A percentile compares a stretch with the other conserved stretches of the same genome.
These are phyloP conservation scores for Tillandsia fasciculata DNA, from an alignment of 176 grass and related monocot genomes.

Conservation along the genomic window DNA sequence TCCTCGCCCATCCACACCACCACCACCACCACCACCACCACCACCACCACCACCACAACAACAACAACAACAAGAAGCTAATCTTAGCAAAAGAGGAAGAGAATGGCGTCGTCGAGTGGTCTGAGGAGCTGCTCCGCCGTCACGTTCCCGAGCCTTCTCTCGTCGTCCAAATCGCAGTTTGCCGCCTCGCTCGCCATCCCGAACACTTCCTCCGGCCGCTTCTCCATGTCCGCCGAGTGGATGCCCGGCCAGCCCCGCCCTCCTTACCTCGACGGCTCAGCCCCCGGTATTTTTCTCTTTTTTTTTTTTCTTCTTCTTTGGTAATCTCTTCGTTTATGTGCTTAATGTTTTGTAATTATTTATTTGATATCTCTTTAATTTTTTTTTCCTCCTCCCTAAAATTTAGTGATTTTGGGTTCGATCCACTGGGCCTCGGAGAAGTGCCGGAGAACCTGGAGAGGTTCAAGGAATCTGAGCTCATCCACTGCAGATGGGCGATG, in stretches of 20 bases:
- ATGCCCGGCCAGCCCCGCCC: slow-evolving; percentile 98
- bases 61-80: slow-evolving; percentile 8
- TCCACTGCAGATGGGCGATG: slow-evolving; percentile 99
- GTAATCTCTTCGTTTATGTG: neutral
- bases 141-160: slow-evolving; percentile 54
- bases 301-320: neutral
- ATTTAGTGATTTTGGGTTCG: slow-evolving; percentile 84
- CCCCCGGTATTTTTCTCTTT: slow-evolving; percentile 43
- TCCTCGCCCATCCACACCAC: neutral
- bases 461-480: slow-evolving; percentile 98
- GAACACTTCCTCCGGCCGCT: slow-evolving; percentile 40
- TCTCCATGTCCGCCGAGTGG: slow-evolving; percentile 97
- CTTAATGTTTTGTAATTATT: neutral
- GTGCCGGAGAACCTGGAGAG: slow-evolving; percentile 94
- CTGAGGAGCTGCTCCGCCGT: slow-evolving; percentile 73
- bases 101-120: slow-evolving; percentile 60
- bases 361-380: neutral
- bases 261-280: slow-evolving; percentile 78
- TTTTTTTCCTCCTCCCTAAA: slow-evolving; percentile 1
- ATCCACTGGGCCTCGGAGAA: slow-evolving; percentile 63
- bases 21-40: too few species aligned
- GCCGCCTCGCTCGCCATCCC: slow-evolving; percentile 27
- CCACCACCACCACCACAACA: neutral
- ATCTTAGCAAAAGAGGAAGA: neutral
- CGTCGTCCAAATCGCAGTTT: slow-evolving; percentile 45